Conservation (phyloP, 106 monocot genomes). For the Dioscorea dumetorum region DNA sequence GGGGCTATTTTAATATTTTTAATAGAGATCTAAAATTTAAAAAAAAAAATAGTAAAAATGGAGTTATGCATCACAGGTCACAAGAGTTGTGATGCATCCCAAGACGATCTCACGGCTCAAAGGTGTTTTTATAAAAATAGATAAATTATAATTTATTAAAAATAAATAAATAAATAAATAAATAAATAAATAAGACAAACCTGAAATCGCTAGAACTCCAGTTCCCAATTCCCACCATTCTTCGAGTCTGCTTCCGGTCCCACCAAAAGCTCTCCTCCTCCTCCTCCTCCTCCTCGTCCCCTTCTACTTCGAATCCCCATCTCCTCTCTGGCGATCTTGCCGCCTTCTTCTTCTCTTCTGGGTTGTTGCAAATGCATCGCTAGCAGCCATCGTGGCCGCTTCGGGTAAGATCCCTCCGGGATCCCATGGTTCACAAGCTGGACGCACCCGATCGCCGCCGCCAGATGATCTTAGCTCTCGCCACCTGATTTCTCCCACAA, state of each 20-base stretch:
- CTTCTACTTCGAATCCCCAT: conserved; percentile 26
- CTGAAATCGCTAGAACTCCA: conserved; percentile 1
- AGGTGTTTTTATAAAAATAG: neutral
- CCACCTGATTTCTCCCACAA: neutral
- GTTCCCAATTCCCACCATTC: conserved; percentile 22
- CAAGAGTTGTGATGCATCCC: too few relatives aligned
- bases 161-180: too few relatives aligned
- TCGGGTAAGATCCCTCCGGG: conserved; percentile 4
- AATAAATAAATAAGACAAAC: too few relatives aligned
- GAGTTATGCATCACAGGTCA: too few relatives aligned
- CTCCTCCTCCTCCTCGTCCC: conserved; percentile 8
- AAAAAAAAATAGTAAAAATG: too few relatives aligned
- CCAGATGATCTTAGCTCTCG: conserved; percentile 11
- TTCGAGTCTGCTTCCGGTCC: neutral
- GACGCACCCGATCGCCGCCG: conserved; percentile 23
- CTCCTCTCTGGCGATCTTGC: conserved; percentile 20
- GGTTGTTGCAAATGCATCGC: conserved; percentile 6
- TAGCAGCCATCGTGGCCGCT: conserved; percentile 5
- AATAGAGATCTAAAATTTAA: too few relatives aligned
- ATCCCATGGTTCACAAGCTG: conserved; percentile 31
- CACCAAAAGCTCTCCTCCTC: conserved; percentile 23
- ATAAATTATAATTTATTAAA: neutral
- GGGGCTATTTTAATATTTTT: too few relatives aligned
- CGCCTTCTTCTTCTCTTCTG: conserved; percentile 16
- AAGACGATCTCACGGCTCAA: too few relatives aligned